phyloP scores from a whole-genome alignment of 2,329 filamentous ascomycete genomes.

The Eutypa lata region DNA sequence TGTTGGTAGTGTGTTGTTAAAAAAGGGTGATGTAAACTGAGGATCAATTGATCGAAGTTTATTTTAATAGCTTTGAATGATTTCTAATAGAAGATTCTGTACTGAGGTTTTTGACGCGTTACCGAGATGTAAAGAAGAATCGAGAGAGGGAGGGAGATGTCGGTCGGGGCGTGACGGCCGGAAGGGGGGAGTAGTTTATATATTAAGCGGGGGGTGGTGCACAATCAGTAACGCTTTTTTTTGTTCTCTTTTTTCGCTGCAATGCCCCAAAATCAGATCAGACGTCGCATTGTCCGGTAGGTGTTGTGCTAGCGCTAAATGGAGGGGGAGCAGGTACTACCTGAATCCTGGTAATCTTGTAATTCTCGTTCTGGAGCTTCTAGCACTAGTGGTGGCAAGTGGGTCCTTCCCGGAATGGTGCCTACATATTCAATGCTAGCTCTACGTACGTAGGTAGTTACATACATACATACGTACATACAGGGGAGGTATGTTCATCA shows the following conservation, averaged over 20 bases:
- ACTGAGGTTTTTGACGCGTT: slow-evolving; percentile 12
- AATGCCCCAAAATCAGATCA: slow-evolving; percentile 22
- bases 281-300: slow-evolving; percentile 4
- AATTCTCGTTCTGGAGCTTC: too few species aligned
- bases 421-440: too few species aligned
- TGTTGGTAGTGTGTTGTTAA: slow-evolving; percentile 14
- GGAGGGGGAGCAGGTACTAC: too few species aligned
- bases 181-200: slow-evolving; percentile 60
- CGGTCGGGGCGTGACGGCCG: slow-evolving; percentile 45
- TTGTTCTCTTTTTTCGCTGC: slow-evolving; percentile 15
- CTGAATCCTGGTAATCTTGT: too few species aligned
- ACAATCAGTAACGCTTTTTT: slow-evolving; percentile 50
- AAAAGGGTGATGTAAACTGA: slow-evolving; percentile 13
- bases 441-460: too few species aligned
- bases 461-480: too few species aligned
- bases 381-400: too few species aligned
- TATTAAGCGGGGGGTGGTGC: slow-evolving; percentile 50
- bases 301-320: not conserved
- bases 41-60: slow-evolving; percentile 23
- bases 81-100: slow-evolving; percentile 12
- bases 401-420: too few species aligned
- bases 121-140: slow-evolving; percentile 27
- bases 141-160: slow-evolving; percentile 38
- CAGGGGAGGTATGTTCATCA: too few species aligned
- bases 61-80: slow-evolving; percentile 21